Evolutionary conservation across 1,284 basidiomycete genomes (phyloP), one percentile per base, ranked within the genome.

Genomic region (Bjerkandera adusta): DNA sequence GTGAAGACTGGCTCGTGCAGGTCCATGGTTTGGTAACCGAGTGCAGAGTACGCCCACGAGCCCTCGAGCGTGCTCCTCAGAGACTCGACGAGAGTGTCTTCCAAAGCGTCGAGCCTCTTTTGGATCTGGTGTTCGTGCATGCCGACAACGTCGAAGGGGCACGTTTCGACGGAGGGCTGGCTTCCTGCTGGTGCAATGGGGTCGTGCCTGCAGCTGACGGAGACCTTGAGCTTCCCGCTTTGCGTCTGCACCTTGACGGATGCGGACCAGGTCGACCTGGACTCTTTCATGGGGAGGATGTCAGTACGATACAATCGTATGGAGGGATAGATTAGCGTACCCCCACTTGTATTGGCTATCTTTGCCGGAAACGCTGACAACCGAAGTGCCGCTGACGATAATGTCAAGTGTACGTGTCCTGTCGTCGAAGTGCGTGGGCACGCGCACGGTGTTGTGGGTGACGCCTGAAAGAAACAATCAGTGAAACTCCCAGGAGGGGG

Each of bases 1-100:
- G 39, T 48, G 39, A 43, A 35, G 39, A 48, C 25, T 4, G 40
- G 46, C 24, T 37, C 34, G 2, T 20, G 15, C 24, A 48, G 24
- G 26, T 21, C 15, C 35, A 30, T 34, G 12, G 18, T 11, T 26
- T 48, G 40, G 37, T 30, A 25, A 20, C 40, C 46, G 27, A 35
- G 27, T 2, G 33, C 33, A 22, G 13, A 43, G 25, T 41, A 48
- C 25, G 15, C 30, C 46, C 39, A 43, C 7, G 21, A 22, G 20
- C 30, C 13, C 34, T 48, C 34, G 18, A 48, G 2, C 1, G 39
- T 25, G 5, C 11, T 3, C 24, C 22, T 36, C 16, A 48, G 21
- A 13, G 7, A 15, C 15, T 18, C 16, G 4, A 42, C 10, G 18
- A 43, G 8, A 1, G 13, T 18, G 12, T 43, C 27, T 10, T 43